These are phyloP conservation scores for Fusarium redolens DNA, from an alignment of 2,329 filamentous ascomycete genomes.

Conservation along the genomic window DNA sequence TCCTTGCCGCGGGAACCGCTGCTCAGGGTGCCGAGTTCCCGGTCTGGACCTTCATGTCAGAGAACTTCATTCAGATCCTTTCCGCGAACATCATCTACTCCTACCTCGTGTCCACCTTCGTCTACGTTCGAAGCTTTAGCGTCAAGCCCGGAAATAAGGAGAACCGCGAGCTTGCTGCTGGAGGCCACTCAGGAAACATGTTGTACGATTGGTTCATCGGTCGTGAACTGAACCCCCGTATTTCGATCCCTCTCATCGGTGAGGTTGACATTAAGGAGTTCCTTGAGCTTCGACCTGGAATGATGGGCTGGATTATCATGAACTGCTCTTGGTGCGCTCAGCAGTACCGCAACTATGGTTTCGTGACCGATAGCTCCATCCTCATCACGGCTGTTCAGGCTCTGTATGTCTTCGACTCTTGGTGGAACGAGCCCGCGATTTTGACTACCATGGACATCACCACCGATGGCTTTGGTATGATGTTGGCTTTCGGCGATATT, in stretches of 20 bases:
- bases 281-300: slow-evolving; percentile 89
- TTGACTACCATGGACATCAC: slow-evolving; percentile 95
- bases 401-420: slow-evolving; percentile 85
- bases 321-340: slow-evolving; percentile 87
- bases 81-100: slow-evolving; percentile 85
- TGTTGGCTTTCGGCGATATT: slow-evolving; percentile 92
- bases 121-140: slow-evolving; percentile 85
- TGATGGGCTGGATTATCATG: slow-evolving; percentile 89
- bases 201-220: slow-evolving; percentile 98
- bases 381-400: slow-evolving; percentile 82
- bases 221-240: slow-evolving; percentile 90
- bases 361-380: slow-evolving; percentile 85
- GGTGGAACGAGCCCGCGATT: slow-evolving; percentile 89
- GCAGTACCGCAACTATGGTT: slow-evolving; percentile 87
- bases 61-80: slow-evolving; percentile 88
- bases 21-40: slow-evolving; percentile 83
- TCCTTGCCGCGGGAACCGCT: slow-evolving; percentile 78
- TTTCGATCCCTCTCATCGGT: slow-evolving; percentile 81
- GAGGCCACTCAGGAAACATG: slow-evolving; percentile 84
- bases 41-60: slow-evolving; percentile 92
- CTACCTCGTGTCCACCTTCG: slow-evolving; percentile 77
- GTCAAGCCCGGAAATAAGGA: slow-evolving; percentile 80
- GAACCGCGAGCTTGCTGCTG: slow-evolving; percentile 81
- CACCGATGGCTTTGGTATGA: slow-evolving; percentile 92
- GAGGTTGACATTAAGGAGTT: slow-evolving; percentile 92